phyloP scores from a whole-genome alignment of 768 basidiomycete species.

The Boletus rubescentipes region DNA sequence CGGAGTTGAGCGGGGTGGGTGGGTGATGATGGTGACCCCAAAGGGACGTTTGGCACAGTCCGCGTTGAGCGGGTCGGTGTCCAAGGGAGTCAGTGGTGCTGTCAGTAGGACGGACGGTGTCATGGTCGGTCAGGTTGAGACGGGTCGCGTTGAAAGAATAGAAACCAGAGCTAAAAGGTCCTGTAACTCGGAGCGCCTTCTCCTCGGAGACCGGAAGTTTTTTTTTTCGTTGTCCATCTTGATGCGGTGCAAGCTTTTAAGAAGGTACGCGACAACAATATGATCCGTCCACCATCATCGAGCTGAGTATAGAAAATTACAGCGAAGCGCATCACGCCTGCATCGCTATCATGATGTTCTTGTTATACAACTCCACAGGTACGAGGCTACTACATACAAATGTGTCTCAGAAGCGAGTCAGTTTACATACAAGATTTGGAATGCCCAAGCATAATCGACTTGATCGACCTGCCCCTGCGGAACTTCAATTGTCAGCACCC shows the following conservation, averaged over 20 bases:
- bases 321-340: neutral
- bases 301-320: neutral
- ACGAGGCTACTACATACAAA: neutral
- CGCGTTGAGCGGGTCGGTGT: neutral
- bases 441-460: conserved; percentile 42
- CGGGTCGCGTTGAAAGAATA: too few relatives aligned
- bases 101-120: conserved; percentile 8
- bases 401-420: neutral
- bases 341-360: neutral
- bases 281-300: neutral
- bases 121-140: conserved; percentile 1
- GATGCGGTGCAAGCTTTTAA: neutral
- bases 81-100: neutral
- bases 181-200: neutral
- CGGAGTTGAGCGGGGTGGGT: neutral
- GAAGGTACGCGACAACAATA: conserved; percentile 4
- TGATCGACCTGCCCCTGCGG: conserved; percentile 22
- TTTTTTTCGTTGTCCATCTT: conserved; percentile 5
- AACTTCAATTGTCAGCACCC: conserved; percentile 32
- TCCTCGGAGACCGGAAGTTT: neutral
- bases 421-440: conserved; percentile 35
- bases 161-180: neutral
- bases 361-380: neutral
- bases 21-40: neutral
- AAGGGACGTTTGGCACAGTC: conserved; percentile 9